These are phyloP conservation scores for Chlamydomonas incerta DNA, from an alignment of 139 green algal species.

Conservation along the genomic window DNA sequence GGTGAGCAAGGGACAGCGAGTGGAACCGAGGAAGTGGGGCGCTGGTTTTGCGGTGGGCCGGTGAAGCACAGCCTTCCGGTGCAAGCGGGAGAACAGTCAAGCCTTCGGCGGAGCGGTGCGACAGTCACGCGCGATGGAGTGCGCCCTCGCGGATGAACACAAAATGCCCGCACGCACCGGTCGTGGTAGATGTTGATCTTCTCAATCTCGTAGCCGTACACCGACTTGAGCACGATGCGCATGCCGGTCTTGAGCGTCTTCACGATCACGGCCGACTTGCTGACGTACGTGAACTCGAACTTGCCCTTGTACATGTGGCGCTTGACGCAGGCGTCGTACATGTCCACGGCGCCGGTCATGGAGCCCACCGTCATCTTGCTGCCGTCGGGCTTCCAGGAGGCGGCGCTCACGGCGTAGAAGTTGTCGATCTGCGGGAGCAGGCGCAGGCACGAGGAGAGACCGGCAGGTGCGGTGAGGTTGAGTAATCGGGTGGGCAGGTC, in stretches of 20 bases:
- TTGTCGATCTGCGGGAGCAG: slow-evolving; percentile 74
- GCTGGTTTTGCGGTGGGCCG: too few relatives aligned
- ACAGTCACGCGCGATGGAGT: too few relatives aligned
- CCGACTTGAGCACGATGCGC: slow-evolving; percentile 71
- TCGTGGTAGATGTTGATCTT: slow-evolving; percentile 84
- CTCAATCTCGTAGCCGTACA: slow-evolving; percentile 77
- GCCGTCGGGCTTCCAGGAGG: slow-evolving; percentile 84
- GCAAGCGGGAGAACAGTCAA: too few relatives aligned
- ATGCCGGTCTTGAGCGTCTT: slow-evolving; percentile 75
- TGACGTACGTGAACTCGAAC: slow-evolving; percentile 90
- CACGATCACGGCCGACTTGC: slow-evolving; percentile 76
- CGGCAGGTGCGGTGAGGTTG: too few relatives aligned
- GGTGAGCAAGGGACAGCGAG: too few relatives aligned
- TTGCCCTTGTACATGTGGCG: slow-evolving; percentile 73
- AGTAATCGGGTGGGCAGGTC: too few relatives aligned
- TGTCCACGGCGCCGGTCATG: slow-evolving; percentile 77
- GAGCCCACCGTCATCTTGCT: slow-evolving; percentile 72
- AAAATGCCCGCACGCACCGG: slow-evolving; percentile 27
- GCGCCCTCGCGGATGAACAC: too few relatives aligned
- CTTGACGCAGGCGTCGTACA: slow-evolving; percentile 85
- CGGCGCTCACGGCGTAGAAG: slow-evolving; percentile 74
- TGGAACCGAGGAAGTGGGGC: too few relatives aligned
- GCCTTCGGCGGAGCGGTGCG: too few relatives aligned
- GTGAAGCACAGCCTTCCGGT: too few relatives aligned
- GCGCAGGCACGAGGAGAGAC: too few relatives aligned